These are phyloP conservation scores for Blastobotrys peoriensis DNA, from an alignment of 805 yeast genomes.

Conservation along the genomic window DNA sequence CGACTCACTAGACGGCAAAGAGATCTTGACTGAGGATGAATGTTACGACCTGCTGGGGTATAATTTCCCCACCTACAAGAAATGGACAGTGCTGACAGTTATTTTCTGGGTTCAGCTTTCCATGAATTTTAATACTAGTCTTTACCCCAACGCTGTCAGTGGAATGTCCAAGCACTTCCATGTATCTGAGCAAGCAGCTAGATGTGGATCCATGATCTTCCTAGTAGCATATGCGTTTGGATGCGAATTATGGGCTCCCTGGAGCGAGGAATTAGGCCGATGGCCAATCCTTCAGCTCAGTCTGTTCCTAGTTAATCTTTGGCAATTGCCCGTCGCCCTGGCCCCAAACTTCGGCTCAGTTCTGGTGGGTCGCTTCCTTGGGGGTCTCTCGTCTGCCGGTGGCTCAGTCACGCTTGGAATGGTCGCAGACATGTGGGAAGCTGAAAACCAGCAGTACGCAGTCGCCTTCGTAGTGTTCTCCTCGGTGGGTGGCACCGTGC, in stretches of 20 bases:
- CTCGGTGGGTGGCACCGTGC: constrained; percentile 46
- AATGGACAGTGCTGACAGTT: constrained; percentile 35
- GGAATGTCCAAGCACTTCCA: constrained; percentile 39
- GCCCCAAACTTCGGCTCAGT: constrained; percentile 36
- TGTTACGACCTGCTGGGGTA: constrained; percentile 35
- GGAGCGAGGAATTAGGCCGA: constrained; percentile 48
- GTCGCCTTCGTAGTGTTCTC: constrained; percentile 46
- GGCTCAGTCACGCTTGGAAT: constrained; percentile 50
- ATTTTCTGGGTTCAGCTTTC: constrained; percentile 36
- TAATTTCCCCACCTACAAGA: constrained; percentile 29
- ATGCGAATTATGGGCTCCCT: constrained; percentile 48
- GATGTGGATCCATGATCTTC: constrained; percentile 45
- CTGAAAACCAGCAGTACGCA: constrained; percentile 41
- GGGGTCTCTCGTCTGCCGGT: constrained; percentile 50
- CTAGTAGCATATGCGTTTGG: constrained; percentile 53
- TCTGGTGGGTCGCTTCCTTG: constrained; percentile 39
- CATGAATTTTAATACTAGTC: constrained; percentile 38
- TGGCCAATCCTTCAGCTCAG: constrained; percentile 41
- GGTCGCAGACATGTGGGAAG: constrained; percentile 40
- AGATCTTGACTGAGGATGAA: too few relatives aligned
- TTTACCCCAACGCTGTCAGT: constrained; percentile 35
- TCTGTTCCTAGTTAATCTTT: constrained; percentile 40
- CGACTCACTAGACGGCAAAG: too few relatives aligned
- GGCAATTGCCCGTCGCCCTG: constrained; percentile 38
- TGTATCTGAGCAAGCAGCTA: constrained; percentile 39